Evolutionary conservation across 768 basidiomycete species (phyloP), one percentile per base, ranked within the genome.

Genomic region (Panaeolus papilionaceus): DNA sequence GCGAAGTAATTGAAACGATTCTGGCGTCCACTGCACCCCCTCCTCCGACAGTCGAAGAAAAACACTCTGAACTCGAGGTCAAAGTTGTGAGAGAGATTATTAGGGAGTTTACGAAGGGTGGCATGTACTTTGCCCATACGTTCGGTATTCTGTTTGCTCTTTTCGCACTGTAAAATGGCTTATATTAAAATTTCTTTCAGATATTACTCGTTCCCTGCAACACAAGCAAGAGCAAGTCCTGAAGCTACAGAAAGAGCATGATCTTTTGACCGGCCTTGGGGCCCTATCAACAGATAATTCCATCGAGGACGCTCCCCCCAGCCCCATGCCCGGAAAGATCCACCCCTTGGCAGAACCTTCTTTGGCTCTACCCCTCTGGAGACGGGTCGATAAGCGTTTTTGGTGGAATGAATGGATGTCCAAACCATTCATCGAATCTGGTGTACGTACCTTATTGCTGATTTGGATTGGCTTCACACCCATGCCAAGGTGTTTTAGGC

Each of bases 361-460:
- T 68, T 81, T 91, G 0, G 88, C 88, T 0, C 83, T 96, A 14
- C 96, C 98, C 0, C 84, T 98, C 3, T 98, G 97, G 96, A 86
- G 95, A 33, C 84, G 95, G 12, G 93, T 95, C 0, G 94, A 98
- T 72, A 85, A 86, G 61, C 90, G 92, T 49, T 99, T 94, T 76
- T 99, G 96, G 93, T 99, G 96, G 95, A 99, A 99, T 74, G 93
- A 95, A 72, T 89, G 89, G 85, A 84, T 99, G 66, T 84, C 88
- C 33, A 91, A 91, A 70, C 90, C 93, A 2, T 92, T 99, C 70
- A 82, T 95, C 44, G 94, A 98, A 68, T 90, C 91, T 54, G 95
- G 96, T 23, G 95, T 95, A 79, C 67, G 87, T 16, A 39, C 18
- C 8, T 28, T 44, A 42, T 62, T 18, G 33, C 16, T 51, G 8